phyloP scores from a whole-genome alignment of 1,284 basidiomycete genomes.

The Termitomyces sp. region DNA sequence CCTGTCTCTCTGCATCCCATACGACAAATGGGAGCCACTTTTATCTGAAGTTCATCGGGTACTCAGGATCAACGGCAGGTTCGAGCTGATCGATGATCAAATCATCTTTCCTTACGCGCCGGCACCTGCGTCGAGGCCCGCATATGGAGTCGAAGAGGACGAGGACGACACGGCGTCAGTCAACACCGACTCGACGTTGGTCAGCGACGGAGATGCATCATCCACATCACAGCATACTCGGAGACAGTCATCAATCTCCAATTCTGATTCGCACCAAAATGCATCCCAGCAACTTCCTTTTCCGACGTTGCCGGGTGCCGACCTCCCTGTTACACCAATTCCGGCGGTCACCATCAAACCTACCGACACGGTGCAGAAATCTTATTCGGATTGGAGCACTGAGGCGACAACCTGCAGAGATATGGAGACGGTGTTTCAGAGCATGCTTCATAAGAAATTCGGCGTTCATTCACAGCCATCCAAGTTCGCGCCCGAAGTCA shows the following conservation, averaged over 20 bases:
- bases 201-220: slow-evolving; percentile 21
- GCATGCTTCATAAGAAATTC: slow-evolving; percentile 47
- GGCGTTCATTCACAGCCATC: slow-evolving; percentile 45
- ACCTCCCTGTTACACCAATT: slow-evolving; percentile 10
- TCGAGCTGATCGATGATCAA: slow-evolving; percentile 71
- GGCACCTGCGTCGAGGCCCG: slow-evolving; percentile 11
- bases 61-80: slow-evolving; percentile 51
- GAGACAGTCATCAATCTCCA: slow-evolving; percentile 1
- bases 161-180: slow-evolving; percentile 26
- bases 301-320: not conserved
- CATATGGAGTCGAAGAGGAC: slow-evolving; percentile 18
- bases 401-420: slow-evolving; percentile 33
- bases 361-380: slow-evolving; percentile 8
- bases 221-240: slow-evolving; percentile 8
- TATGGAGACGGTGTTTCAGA: slow-evolving; percentile 47
- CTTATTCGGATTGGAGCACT: slow-evolving; percentile 30
- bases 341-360: slow-evolving; percentile 12
- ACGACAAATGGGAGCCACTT: slow-evolving; percentile 52
- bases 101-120: slow-evolving; percentile 54
- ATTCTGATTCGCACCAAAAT: not conserved
- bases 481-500: slow-evolving; percentile 36
- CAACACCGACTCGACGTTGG: slow-evolving; percentile 25
- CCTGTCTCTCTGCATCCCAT: slow-evolving; percentile 54
- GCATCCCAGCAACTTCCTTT: not conserved
- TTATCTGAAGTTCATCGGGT: slow-evolving; percentile 57